These are phyloP conservation scores for Polytrichum formosum DNA, from an alignment of 225 moss, liverwort and hornwort genomes.

Conservation along the genomic window DNA sequence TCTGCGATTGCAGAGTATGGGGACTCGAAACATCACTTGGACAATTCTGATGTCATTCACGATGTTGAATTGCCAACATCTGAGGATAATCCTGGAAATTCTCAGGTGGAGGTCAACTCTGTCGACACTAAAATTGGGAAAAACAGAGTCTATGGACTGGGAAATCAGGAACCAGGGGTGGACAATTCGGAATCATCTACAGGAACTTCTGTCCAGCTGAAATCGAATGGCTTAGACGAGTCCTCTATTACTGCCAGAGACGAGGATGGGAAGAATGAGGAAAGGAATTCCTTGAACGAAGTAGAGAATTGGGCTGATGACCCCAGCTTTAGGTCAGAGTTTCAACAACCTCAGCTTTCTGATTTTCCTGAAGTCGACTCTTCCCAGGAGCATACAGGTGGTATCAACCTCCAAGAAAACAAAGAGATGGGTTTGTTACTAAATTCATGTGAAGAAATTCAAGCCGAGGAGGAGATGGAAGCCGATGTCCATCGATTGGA, in stretches of 20 bases:
- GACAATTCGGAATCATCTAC: slow-evolving; percentile 4
- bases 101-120: slow-evolving; percentile 5
- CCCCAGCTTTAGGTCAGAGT: slow-evolving; percentile 8
- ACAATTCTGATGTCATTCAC: slow-evolving; percentile 8
- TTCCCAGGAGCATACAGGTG: slow-evolving; percentile 5
- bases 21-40: slow-evolving; percentile 5
- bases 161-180: not conserved
- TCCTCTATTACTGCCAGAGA: slow-evolving; percentile 6
- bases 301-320: slow-evolving; percentile 6
- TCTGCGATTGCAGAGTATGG: slow-evolving; percentile 13
- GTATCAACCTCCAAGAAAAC: slow-evolving; percentile 12
- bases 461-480: slow-evolving; percentile 10
- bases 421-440: not conserved
- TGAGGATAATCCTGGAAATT: not conserved
- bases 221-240: slow-evolving; percentile 6
- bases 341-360: slow-evolving; percentile 11
- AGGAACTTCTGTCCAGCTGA: slow-evolving; percentile 6
- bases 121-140: not conserved
- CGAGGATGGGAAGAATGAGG: slow-evolving; percentile 14
- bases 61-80: no score
- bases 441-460: slow-evolving; percentile 11
- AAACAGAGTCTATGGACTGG: not conserved
- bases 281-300: slow-evolving; percentile 2
- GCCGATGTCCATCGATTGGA: slow-evolving; percentile 17
- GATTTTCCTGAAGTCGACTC: slow-evolving; percentile 21